phyloP scores from a whole-genome alignment of 75 land plant genomes.

The Pseudotsuga menziesii region DNA sequence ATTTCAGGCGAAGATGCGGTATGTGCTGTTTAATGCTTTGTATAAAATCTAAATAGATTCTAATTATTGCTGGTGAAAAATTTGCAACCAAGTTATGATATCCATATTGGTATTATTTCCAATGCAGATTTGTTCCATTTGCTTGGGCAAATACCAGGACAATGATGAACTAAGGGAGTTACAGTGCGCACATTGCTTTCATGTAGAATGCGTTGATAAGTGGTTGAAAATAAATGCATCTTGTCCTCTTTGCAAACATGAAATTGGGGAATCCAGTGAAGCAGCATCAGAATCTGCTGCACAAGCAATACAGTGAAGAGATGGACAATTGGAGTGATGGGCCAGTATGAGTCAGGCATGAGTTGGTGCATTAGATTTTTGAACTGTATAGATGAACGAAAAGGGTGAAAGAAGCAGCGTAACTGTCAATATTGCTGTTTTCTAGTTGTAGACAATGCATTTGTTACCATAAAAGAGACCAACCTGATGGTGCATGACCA shows the following conservation, averaged over 20 bases:
- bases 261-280: slow-evolving; percentile 43
- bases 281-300: slow-evolving; percentile 2
- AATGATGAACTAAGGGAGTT: slow-evolving; percentile 71
- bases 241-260: slow-evolving; percentile 89
- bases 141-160: slow-evolving; percentile 72
- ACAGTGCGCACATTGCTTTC: slow-evolving; percentile 77
- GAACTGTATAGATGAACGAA: too few relatives aligned
- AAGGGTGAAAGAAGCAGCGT: too few relatives aligned
- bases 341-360: too few relatives aligned
- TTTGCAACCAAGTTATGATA: background rate
- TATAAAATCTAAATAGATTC: background rate
- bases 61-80: background rate
- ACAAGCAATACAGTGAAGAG: background rate
- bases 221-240: slow-evolving; percentile 87
- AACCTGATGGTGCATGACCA: too few relatives aligned
- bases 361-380: too few relatives aligned
- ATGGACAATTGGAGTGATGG: background rate
- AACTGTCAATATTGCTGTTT: too few relatives aligned
- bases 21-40: slow-evolving; percentile 11
- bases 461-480: too few relatives aligned
- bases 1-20: slow-evolving; percentile 92
- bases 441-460: too few relatives aligned
- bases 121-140: slow-evolving; percentile 74
- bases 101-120: background rate
- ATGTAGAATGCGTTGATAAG: slow-evolving; percentile 79